phyloP scores from a whole-genome alignment of 176 grass and related monocot genomes.

The Carex pumila region DNA sequence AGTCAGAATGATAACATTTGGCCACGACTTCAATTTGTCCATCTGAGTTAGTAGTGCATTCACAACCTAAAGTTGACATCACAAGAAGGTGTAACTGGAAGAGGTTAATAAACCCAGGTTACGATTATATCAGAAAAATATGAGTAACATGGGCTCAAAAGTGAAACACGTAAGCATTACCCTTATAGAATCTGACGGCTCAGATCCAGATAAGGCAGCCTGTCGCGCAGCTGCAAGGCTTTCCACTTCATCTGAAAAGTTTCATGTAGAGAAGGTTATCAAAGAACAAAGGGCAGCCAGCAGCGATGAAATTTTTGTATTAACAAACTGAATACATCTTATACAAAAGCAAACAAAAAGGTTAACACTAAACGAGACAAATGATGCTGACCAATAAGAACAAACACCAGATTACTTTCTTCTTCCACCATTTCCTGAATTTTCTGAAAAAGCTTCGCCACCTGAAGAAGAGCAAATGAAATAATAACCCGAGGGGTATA shows the following conservation, averaged over 20 bases:
- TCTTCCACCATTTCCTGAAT: conserved; percentile 99
- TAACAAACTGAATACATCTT: not conserved
- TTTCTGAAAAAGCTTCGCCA: conserved; percentile 99
- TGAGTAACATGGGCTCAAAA: not conserved
- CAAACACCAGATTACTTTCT: conserved; percentile 91
- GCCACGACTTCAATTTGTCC: conserved; percentile 99
- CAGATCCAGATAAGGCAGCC: conserved; percentile 95
- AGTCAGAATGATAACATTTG: conserved; percentile 97
- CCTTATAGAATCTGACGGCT: conserved; percentile 99
- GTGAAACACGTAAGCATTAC: conserved; percentile 35
- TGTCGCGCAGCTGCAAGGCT: conserved; percentile 98
- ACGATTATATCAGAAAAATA: not conserved
- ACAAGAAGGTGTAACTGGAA: not conserved
- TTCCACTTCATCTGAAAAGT: conserved; percentile 94
- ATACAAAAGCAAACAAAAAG: not conserved
- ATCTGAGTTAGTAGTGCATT: conserved; percentile 98
- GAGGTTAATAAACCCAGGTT: not conserved
- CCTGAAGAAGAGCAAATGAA: conserved; percentile 34
- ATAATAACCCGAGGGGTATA: conserved; percentile 1
- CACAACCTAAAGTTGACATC: conserved; percentile 64
- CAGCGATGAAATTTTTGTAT: not conserved
- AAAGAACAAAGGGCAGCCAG: conserved; percentile 1
- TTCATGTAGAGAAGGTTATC: conserved; percentile 21
- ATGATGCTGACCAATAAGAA: conserved; percentile 77
- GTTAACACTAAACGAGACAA: not conserved